phyloP scores from a whole-genome alignment of 331 rosid species.

The Pyrus hybrid region DNA sequence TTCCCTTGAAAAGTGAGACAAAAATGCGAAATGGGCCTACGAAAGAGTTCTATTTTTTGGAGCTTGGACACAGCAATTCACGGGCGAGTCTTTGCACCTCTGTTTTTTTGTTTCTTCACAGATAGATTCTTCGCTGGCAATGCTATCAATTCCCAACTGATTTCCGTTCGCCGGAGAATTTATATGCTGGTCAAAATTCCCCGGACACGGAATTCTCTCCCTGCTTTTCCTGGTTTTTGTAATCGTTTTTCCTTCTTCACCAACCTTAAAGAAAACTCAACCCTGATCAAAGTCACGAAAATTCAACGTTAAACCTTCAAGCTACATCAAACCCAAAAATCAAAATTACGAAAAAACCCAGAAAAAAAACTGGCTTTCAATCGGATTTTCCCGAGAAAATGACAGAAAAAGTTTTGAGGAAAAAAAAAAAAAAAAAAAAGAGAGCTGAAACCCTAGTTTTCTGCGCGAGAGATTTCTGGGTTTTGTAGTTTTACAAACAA shows the following conservation, averaged over 20 bases:
- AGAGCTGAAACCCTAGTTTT: not conserved
- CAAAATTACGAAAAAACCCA: not conserved
- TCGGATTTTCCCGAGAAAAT: not conserved
- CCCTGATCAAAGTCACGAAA: conserved; percentile 8
- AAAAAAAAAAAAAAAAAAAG: not conserved
- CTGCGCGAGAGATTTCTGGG: conserved; percentile 6
- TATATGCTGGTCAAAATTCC: conserved; percentile 7
- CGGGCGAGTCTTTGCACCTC: conserved; percentile 20
- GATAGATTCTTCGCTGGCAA: conserved; percentile 35
- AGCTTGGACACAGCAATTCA: conserved; percentile 38
- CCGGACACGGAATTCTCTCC: not conserved
- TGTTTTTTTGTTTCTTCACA: not conserved
- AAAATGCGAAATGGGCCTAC: conserved; percentile 26
- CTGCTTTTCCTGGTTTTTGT: not conserved
- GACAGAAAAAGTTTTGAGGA: not conserved
- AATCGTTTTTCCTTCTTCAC: conserved; percentile 3
- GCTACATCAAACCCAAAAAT: conserved; percentile 22
- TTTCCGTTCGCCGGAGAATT: conserved; percentile 10
- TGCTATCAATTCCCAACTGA: conserved; percentile 26
- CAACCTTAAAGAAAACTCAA: conserved; percentile 53
- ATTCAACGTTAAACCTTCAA: conserved; percentile 25
- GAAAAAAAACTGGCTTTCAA: not conserved
- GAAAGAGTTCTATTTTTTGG: conserved; percentile 45
- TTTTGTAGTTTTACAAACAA: not conserved
- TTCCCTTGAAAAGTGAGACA: conserved; percentile 17